phyloP scores from a whole-genome alignment of 306 rosid genomes.

The Rosa lucieae region DNA sequence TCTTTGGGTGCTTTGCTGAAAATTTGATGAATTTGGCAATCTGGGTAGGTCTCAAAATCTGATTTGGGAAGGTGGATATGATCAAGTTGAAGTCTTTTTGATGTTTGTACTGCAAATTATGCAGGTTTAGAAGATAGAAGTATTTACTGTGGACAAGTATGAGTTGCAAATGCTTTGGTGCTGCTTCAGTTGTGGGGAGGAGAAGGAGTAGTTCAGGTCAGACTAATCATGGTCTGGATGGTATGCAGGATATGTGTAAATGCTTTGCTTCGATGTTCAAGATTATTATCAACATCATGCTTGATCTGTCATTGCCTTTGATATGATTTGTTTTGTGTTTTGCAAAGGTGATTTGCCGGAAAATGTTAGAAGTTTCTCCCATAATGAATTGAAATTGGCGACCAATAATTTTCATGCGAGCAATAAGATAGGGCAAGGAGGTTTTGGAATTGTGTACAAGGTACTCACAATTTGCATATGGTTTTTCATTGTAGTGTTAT shows the following conservation, averaged over 20 bases:
- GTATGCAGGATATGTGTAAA: slow-evolving; percentile 41
- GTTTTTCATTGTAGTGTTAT: background rate
- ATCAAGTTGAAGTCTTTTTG: background rate
- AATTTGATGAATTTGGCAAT: background rate
- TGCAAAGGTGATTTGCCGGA: slow-evolving; percentile 49
- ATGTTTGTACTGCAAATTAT: background rate
- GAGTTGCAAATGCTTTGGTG: slow-evolving; percentile 88
- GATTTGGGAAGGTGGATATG: background rate
- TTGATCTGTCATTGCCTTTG: background rate
- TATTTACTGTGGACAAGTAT: slow-evolving; percentile 30
- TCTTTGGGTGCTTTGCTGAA: background rate
- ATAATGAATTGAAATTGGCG: slow-evolving; percentile 65
- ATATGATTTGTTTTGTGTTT: slow-evolving; percentile 22
- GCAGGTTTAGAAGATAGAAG: slow-evolving; percentile 5
- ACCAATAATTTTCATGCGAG: slow-evolving; percentile 64
- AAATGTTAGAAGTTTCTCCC: slow-evolving; percentile 58
- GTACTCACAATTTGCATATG: slow-evolving; percentile 34
- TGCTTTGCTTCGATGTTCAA: slow-evolving; percentile 9
- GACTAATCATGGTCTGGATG: slow-evolving; percentile 39
- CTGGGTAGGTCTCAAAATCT: background rate
- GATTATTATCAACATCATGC: background rate
- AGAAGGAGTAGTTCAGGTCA: slow-evolving; percentile 34
- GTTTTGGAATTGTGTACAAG: slow-evolving; percentile 91
- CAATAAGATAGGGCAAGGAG: slow-evolving; percentile 85
- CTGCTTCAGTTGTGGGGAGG: slow-evolving; percentile 36